phyloP scores from a whole-genome alignment of 2,329 filamentous ascomycete species.

The Talaromyces rugulosus region DNA sequence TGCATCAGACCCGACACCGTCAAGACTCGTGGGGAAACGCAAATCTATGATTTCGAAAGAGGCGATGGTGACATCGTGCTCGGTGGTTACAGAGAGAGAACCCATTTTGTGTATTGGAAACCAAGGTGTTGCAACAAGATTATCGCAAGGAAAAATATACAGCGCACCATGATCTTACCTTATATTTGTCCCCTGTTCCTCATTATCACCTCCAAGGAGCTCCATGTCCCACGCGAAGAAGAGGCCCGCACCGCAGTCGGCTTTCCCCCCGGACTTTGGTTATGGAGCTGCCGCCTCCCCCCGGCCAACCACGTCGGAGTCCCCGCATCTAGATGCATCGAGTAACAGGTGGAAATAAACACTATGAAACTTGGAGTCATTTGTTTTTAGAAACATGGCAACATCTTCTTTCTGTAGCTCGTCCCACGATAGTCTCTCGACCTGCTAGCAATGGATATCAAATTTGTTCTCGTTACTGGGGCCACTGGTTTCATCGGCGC shows the following conservation, averaged over 20 bases:
- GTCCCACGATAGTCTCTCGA: not conserved
- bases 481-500: slow-evolving; percentile 27
- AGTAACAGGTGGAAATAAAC: not conserved
- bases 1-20: slow-evolving; percentile 51
- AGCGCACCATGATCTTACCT: not conserved
- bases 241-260: not conserved
- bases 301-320: slow-evolving; percentile 1
- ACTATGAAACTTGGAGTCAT: not conserved
- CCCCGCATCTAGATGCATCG: not conserved
- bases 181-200: not conserved
- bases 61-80: slow-evolving; percentile 72
- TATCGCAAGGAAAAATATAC: not conserved
- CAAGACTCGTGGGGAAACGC: slow-evolving; percentile 9
- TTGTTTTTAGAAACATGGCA: not conserved
- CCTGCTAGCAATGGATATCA: not conserved
- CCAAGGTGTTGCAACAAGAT: not conserved
- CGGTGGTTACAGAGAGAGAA: not conserved
- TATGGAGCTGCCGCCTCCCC: slow-evolving; percentile 4
- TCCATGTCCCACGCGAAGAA: not conserved
- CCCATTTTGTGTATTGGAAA: not conserved
- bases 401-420: not conserved
- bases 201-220: not conserved
- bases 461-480: slow-evolving; percentile 21
- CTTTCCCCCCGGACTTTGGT: not conserved
- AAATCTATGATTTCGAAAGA: slow-evolving; percentile 89